Percentiles rank a stretch among this genome's conserved stretches.
Conservation (phyloP, 371 early-diverging fungal genomes). For the Sporodiniella umbellata region DNA sequence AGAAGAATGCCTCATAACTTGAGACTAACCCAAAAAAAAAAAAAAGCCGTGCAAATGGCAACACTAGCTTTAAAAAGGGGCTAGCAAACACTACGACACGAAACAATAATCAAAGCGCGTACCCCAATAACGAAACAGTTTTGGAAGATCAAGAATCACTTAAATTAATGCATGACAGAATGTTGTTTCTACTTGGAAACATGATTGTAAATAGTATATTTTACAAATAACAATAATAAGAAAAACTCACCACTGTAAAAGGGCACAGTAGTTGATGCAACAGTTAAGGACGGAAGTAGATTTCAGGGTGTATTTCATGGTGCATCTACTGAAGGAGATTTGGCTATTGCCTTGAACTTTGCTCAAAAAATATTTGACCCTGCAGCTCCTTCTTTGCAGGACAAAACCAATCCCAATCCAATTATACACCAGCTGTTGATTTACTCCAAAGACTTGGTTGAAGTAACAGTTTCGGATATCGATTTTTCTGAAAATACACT, state of each 20-base stretch:
- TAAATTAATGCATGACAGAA: conserved; percentile 67
- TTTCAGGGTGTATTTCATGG: conserved; percentile 82
- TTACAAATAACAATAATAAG: neutral
- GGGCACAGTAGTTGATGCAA: conserved; percentile 77
- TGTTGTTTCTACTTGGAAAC: conserved; percentile 70
- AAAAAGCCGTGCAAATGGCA: conserved; percentile 22
- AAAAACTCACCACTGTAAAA: conserved; percentile 17
- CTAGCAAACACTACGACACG: conserved; percentile 11
- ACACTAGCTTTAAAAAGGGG: conserved; percentile 29
- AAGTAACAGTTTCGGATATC: conserved; percentile 54
- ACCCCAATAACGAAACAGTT: conserved; percentile 4
- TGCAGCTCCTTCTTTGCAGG: conserved; percentile 19
- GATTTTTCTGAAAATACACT: conserved; percentile 48
- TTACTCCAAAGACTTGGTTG: conserved; percentile 66
- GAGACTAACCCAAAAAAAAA: conserved; percentile 5
- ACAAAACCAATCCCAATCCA: conserved; percentile 50
- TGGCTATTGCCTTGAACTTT: conserved; percentile 73
- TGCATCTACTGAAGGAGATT: conserved; percentile 68
- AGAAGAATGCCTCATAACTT: neutral
- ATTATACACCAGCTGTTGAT: conserved; percentile 57
- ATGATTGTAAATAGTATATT: conserved; percentile 57
- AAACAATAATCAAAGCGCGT: conserved; percentile 12
- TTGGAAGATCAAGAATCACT: conserved; percentile 19
- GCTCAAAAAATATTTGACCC: conserved; percentile 50
- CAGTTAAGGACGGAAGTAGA: conserved; percentile 59